These are phyloP conservation scores for Mucor circinelloides DNA, from an alignment of 371 early-diverging fungal species.

Conservation along the genomic window DNA sequence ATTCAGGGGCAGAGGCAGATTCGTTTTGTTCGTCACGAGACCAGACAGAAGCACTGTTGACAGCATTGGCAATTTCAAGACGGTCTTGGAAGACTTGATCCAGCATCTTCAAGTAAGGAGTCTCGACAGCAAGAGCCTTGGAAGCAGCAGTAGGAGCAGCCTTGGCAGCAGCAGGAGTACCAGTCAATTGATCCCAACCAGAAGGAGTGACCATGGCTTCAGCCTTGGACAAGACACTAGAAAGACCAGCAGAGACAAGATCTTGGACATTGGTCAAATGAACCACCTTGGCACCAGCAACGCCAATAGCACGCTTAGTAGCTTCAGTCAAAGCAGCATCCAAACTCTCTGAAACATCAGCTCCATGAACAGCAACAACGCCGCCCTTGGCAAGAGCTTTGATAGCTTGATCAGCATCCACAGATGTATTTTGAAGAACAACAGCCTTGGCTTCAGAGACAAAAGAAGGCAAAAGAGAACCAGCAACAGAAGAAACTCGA, in stretches of 20 bases:
- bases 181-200: conserved; percentile 17
- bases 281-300: conserved; percentile 3
- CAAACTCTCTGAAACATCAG: not conserved
- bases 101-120: conserved; percentile 82
- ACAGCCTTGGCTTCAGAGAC: conserved; percentile 24
- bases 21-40: conserved; percentile 39
- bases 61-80: conserved; percentile 77
- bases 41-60: conserved; percentile 54
- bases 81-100: conserved; percentile 78
- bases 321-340: conserved; percentile 18
- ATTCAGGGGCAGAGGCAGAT: conserved; percentile 75
- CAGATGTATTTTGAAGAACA: conserved; percentile 14
- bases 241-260: conserved; percentile 6
- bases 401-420: conserved; percentile 19
- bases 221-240: conserved; percentile 12
- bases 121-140: conserved; percentile 45
- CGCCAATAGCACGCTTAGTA: conserved; percentile 23
- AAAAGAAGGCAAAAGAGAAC: conserved; percentile 33
- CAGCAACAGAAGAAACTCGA: conserved; percentile 21
- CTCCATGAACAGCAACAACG: conserved; percentile 23
- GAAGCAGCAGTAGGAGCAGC: not conserved
- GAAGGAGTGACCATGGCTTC: conserved; percentile 15
- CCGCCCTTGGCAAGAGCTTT: conserved; percentile 8
- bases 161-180: not conserved
- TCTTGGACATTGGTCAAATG: not conserved